Conservation (phyloP, 306 rosid species). For the Malus asiatica region DNA sequence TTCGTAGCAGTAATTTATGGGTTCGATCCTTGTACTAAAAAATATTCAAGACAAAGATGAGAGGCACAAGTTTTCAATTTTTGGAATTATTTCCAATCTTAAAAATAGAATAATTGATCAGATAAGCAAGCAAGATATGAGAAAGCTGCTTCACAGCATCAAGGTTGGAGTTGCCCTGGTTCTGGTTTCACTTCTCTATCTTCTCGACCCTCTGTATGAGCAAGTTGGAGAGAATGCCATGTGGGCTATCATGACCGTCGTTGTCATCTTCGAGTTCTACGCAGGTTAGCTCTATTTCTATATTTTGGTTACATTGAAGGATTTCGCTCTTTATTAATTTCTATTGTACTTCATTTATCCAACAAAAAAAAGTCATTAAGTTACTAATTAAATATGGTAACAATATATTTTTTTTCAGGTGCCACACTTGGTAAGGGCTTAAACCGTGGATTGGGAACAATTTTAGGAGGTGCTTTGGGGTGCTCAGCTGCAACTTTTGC, state of each 20-base stretch:
- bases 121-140: constrained; percentile 23
- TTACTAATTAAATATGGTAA: neutral
- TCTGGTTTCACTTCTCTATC: constrained; percentile 68
- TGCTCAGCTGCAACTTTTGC: constrained; percentile 57
- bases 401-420: constrained; percentile 26
- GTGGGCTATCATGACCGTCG: constrained; percentile 98
- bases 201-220: constrained; percentile 57
- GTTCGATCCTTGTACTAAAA: constrained; percentile 29
- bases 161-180: constrained; percentile 74
- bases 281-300: constrained; percentile 42
- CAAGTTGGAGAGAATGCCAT: constrained; percentile 82
- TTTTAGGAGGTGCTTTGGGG: constrained; percentile 72
- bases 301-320: neutral
- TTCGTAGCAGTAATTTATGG: neutral
- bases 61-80: constrained; percentile 9
- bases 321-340: too few species aligned
- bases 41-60: constrained; percentile 14
- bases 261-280: constrained; percentile 72
- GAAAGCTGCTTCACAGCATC: constrained; percentile 53
- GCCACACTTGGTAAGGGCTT: constrained; percentile 86
- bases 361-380: neutral
- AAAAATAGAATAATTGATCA: neutral
- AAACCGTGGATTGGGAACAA: constrained; percentile 78
- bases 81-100: constrained; percentile 1
- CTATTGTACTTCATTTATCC: neutral